Evolutionary conservation across 2,329 filamentous ascomycete species (phyloP), one percentile per base, ranked within the genome.

Genomic region (Verticillium dahliae): DNA sequence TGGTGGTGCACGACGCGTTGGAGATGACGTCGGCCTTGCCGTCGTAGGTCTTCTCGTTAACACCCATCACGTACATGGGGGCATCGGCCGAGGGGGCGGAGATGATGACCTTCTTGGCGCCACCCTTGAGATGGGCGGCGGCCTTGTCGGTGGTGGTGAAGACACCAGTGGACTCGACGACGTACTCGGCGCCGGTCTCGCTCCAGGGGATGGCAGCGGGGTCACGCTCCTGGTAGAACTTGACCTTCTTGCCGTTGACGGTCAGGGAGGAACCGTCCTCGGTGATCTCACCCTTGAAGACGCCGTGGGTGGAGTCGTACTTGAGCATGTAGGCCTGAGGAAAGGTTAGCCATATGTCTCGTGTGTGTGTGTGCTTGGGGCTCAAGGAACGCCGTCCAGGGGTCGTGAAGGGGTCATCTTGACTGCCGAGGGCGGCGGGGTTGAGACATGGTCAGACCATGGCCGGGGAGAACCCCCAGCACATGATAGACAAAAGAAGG

Each of bases 1-100:
- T 99, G 86, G 95, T 98, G 80, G 95, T 99, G 92, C 95, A 98
- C 72, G 95, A 98, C 73, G 95, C 95, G 85, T 99, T 99, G 83
- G 95, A 98, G 84, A 98, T 91, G 79, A 99, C 89, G 73, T 92
- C 83, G 79, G 95, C 86, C 78, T 90, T 90, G 77, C 90, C 88
- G 80, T 91, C 94, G 89, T 98, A 98, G 73, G 81, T 85, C 79
- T 93, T 86, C 82, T 98, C 85, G 87, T 98, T 99, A 84, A 99
- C 95, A 78, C 95, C 95, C 89, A 97, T 96, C 77, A 99, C 95
- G 88, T 96, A 99, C 95, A 99, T 99, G 78, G 94, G 94, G 75
- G 95, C 95, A 84, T 99, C 95, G 70, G 90, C 90, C 66, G 91
- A 96, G 73, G 91, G 91, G 74, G 91, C 91, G 70, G 91, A 95